A percentile compares a stretch with the other conserved stretches of the same genome.
phyloP scores from a whole-genome alignment of 192 early-diverging fungal genomes.

The Backusella sp. region DNA sequence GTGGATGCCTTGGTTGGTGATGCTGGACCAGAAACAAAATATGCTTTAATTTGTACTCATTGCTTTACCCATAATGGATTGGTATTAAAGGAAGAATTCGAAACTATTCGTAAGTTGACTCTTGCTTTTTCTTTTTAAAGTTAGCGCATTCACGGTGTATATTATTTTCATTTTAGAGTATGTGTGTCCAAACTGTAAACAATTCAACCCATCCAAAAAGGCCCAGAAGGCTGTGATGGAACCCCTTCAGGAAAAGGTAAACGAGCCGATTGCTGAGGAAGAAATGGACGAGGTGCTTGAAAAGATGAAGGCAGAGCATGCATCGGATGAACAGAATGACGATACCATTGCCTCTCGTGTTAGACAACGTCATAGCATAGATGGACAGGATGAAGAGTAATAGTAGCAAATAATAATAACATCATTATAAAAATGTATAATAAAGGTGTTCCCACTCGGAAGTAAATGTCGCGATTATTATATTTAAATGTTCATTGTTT shows the following conservation, averaged over 20 bases:
- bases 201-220: conserved; percentile 53
- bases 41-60: conserved; percentile 88
- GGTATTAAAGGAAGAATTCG: conserved; percentile 77
- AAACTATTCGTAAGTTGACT: conserved; percentile 59
- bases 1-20: conserved; percentile 93
- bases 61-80: conserved; percentile 95
- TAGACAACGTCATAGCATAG: conserved; percentile 7
- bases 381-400: background rate
- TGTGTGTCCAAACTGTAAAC: conserved; percentile 54
- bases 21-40: conserved; percentile 84
- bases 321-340: background rate
- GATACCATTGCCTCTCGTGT: conserved; percentile 24
- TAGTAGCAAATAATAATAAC: background rate
- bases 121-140: background rate
- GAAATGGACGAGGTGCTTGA: background rate
- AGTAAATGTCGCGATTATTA: too few species aligned
- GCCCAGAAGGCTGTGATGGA: conserved; percentile 11
- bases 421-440: background rate
- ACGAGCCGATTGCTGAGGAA: background rate
- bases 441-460: background rate
- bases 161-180: conserved; percentile 41
- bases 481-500: too few species aligned
- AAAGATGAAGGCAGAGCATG: background rate
- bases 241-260: background rate
- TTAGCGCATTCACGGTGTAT: background rate